A percentile compares a stretch with the other conserved stretches of the same genome.
These are phyloP conservation scores for Cavenderia fasciculata DNA, from an alignment of 78 protist genomes.

Conservation along the genomic window DNA sequence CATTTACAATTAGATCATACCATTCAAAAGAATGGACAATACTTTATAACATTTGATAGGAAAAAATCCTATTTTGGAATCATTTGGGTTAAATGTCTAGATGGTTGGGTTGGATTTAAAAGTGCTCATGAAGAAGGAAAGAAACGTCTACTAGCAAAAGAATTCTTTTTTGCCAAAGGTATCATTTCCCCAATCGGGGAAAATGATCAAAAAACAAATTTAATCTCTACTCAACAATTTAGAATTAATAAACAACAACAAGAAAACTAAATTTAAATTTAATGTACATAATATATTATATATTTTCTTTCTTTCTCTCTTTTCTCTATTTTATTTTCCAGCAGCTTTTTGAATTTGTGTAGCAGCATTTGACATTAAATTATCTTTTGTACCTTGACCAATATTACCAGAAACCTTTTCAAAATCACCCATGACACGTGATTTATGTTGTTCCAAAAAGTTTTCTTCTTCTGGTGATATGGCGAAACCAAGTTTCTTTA, in stretches of 20 bases:
- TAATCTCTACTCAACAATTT: too few species aligned
- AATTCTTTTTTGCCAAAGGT: constrained; percentile 57
- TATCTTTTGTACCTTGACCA: constrained; percentile 71
- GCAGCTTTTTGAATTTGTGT: constrained; percentile 73
- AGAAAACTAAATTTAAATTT: too few species aligned
- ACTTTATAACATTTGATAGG: neutral
- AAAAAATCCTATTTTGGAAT: neutral
- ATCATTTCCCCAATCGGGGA: constrained; percentile 1
- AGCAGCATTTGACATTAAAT: constrained; percentile 75
- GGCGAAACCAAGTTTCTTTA: constrained; percentile 84
- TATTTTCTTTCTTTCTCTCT: too few species aligned
- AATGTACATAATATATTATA: too few species aligned
- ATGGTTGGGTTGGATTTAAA: constrained; percentile 67
- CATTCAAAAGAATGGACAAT: neutral
- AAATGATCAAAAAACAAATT: too few species aligned
- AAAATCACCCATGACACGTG: constrained; percentile 76
- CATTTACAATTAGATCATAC: too few species aligned
- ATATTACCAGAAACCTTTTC: constrained; percentile 61
- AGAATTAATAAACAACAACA: too few species aligned
- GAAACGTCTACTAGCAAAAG: constrained; percentile 20
- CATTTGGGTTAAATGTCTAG: constrained; percentile 41
- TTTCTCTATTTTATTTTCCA: too few species aligned
- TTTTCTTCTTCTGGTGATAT: constrained; percentile 72
- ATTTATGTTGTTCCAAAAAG: constrained; percentile 72
- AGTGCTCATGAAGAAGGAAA: constrained; percentile 42